A percentile compares a stretch with the other conserved stretches of the same genome.
Evolutionary conservation across 2,329 filamentous ascomycete genomes (phyloP).

Genomic region (Fusarium scirpi): DNA sequence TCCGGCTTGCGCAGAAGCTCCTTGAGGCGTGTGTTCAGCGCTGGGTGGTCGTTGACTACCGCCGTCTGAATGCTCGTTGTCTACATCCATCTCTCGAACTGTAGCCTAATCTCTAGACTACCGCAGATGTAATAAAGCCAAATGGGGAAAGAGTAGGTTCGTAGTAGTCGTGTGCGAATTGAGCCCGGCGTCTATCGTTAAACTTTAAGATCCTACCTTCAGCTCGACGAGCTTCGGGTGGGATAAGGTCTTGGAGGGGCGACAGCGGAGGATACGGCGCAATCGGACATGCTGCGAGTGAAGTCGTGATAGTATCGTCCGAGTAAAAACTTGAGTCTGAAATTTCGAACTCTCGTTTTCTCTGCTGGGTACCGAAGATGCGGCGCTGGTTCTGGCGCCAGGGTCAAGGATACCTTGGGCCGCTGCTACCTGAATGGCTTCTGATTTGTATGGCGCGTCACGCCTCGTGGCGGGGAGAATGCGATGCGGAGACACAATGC

Average conservation of each 20-base stretch:
- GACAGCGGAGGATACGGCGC: constrained; percentile 35
- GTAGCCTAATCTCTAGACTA: constrained; percentile 18
- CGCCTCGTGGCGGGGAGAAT: constrained; percentile 29
- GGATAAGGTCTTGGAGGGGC: constrained; percentile 37
- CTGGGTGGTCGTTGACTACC: constrained; percentile 50
- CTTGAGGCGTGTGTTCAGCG: constrained; percentile 52
- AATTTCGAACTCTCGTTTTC: constrained; percentile 7
- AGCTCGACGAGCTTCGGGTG: constrained; percentile 34
- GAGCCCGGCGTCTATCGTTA: constrained; percentile 10
- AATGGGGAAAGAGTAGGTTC: not conserved
- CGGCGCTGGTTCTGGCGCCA: not conserved
- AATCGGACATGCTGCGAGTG: constrained; percentile 47
- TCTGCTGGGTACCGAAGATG: not conserved
- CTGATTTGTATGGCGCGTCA: constrained; percentile 29
- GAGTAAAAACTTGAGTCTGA: constrained; percentile 27
- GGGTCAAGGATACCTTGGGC: constrained; percentile 10
- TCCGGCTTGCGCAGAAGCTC: constrained; percentile 33
- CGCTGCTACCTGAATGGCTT: constrained; percentile 18
- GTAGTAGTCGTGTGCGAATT: constrained; percentile 5
- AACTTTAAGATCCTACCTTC: constrained; percentile 25
- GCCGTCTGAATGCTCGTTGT: constrained; percentile 48
- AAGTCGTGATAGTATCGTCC: constrained; percentile 17
- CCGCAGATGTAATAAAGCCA: constrained; percentile 5
- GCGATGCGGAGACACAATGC: constrained; percentile 28
- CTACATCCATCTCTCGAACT: constrained; percentile 49